Evolutionary conservation across 805 yeast species (phyloP).

Genomic region (Schwanniomyces polymorphus): DNA sequence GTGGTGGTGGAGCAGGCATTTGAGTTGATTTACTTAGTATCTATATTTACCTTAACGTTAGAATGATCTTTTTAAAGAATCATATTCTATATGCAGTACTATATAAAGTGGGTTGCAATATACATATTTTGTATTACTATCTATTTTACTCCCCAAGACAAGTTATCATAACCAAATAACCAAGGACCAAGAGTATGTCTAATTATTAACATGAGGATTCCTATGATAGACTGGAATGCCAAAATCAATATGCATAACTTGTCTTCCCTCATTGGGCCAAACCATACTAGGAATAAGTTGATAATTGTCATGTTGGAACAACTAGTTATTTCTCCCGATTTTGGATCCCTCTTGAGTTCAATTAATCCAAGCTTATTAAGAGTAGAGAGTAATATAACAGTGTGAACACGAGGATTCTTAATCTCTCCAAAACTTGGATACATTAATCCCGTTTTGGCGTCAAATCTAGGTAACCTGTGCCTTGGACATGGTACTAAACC

Average conservation of each 20-base stretch:
- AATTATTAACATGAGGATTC: slow-evolving; percentile 61
- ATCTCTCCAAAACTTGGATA: slow-evolving; percentile 55
- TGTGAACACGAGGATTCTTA: slow-evolving; percentile 19
- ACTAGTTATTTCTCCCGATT: slow-evolving; percentile 26
- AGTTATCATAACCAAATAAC: slow-evolving; percentile 86
- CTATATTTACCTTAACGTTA: background rate
- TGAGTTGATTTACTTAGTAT: background rate
- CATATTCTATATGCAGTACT: background rate
- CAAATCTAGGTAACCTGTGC: slow-evolving; percentile 84
- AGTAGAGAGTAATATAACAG: slow-evolving; percentile 33
- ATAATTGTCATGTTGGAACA: slow-evolving; percentile 87
- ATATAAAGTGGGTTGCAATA: background rate
- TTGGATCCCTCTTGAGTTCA: slow-evolving; percentile 22
- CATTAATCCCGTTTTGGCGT: slow-evolving; percentile 65
- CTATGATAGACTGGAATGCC: slow-evolving; percentile 61
- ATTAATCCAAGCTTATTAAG: slow-evolving; percentile 54
- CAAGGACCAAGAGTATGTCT: slow-evolving; percentile 87
- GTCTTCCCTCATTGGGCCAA: slow-evolving; percentile 91
- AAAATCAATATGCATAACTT: slow-evolving; percentile 61
- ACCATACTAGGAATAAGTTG: slow-evolving; percentile 77
- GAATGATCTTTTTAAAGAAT: background rate
- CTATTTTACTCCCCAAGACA: slow-evolving; percentile 43
- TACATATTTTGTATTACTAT: background rate
- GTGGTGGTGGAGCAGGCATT: slow-evolving; percentile 32
- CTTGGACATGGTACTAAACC: slow-evolving; percentile 91